Evolutionary conservation across 495 filamentous ascomycete species (phyloP), one percentile per base, ranked within the genome.

Genomic region (Neurospora tetrasperma): DNA sequence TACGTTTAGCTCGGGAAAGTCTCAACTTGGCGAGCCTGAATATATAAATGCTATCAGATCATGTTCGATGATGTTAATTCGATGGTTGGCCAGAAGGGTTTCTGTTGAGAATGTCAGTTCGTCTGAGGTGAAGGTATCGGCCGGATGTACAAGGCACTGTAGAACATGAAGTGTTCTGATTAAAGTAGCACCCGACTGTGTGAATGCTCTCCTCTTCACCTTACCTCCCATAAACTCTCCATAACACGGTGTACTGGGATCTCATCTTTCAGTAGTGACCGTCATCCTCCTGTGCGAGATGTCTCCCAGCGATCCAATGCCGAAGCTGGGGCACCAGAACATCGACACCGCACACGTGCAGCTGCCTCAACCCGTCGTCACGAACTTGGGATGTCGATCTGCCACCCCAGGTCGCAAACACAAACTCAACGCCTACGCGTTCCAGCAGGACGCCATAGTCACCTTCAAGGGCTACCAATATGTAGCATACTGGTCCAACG

Each of bases 381-480:
- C 80, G 59, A 75, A 78, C 54, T 75, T 85, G 71, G 82, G 79
- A 54, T 73, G 68, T 20, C 82, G 83, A 74, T 80, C 82, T 31
- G 73, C 78, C 40, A 66, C 54, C 3, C 54, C 54, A 66, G 54
- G 82, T 71, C 82, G 83, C 69, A 75, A 71, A 41, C 80, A 74
- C 77, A 75, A 78, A 43, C 76, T 85, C 69, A 85, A 85, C 75
- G 83, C 80, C 40, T 79, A 80, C 71, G 81, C 83, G 3, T 84
- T 84, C 75, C 83, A 85, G 71, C 83, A 85, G 71, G 80, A 85
- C 71, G 81, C 76, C 43, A 77, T 85, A 69, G 73, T 77, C 40
- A 76, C 82, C 40, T 81, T 80, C 73, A 76, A 79, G 39, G 83
- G 82, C 12, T 83, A 77, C 77, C 85, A 86, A 73, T 87, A 86